These are phyloP conservation scores for Pleomassaria siparia DNA, from an alignment of 2,329 filamentous ascomycete species.

Conservation along the genomic window DNA sequence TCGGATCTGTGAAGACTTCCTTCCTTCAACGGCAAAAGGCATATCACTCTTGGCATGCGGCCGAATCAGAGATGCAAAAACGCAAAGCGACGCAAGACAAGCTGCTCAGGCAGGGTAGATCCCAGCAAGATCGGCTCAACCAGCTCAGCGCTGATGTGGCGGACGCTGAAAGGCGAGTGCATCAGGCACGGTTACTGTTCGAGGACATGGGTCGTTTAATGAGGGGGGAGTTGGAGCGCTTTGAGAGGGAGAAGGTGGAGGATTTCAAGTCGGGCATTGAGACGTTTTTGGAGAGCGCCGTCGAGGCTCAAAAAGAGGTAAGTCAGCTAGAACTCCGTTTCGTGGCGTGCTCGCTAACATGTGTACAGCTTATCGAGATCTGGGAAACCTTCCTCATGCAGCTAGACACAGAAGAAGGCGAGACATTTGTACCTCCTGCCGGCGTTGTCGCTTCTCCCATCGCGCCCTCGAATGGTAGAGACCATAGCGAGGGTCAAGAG, in stretches of 20 bases:
- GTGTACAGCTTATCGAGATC: conserved; percentile 70
- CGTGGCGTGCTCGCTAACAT: conserved; percentile 12
- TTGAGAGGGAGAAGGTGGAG: conserved; percentile 96
- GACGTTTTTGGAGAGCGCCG: conserved; percentile 93
- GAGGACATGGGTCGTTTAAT: conserved; percentile 97
- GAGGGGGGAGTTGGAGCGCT: conserved; percentile 86
- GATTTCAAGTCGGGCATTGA: conserved; percentile 98
- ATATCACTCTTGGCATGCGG: conserved; percentile 90
- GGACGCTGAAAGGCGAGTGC: conserved; percentile 91
- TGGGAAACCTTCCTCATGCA: conserved; percentile 99
- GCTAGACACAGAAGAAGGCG: conserved; percentile 83
- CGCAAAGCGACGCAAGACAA: conserved; percentile 89
- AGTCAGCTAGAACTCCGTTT: conserved; percentile 30
- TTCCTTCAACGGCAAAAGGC: conserved; percentile 93
- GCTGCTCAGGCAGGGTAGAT: conserved; percentile 89
- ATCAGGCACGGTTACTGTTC: conserved; percentile 85
- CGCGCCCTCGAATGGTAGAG: conserved; percentile 2
- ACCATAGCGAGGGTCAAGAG: conserved; percentile 15
- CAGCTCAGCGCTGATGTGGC: conserved; percentile 90
- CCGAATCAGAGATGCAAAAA: conserved; percentile 88
- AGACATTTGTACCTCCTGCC: conserved; percentile 46
- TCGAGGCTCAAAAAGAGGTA: conserved; percentile 98
- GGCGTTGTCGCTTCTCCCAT: conserved; percentile 38
- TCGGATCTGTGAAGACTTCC: conserved; percentile 90
- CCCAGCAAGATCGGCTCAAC: conserved; percentile 91